A percentile compares a stretch with the other conserved stretches of the same genome.
These are phyloP conservation scores for Phytophthora pini DNA, from an alignment of 352 stramenopile genomes.

Conservation along the genomic window DNA sequence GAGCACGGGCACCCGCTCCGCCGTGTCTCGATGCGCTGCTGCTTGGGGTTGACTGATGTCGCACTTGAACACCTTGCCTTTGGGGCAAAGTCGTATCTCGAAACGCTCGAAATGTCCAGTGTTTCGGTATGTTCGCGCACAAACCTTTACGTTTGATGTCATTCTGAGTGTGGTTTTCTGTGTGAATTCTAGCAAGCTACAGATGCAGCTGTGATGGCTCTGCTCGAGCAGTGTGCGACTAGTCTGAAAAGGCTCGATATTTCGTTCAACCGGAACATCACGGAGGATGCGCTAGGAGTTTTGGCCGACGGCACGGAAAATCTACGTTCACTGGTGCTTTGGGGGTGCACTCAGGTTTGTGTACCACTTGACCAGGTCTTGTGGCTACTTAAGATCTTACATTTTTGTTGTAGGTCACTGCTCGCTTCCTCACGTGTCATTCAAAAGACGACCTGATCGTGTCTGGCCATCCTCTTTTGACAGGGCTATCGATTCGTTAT, in stretches of 20 bases:
- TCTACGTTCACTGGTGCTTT: conserved; percentile 61
- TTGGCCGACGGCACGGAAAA: conserved; percentile 59
- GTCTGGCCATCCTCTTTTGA: conserved; percentile 72
- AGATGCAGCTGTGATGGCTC: conserved; percentile 50
- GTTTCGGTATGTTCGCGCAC: conserved; percentile 54
- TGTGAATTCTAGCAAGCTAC: conserved; percentile 54
- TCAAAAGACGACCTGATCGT: conserved; percentile 68
- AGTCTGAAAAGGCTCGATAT: conserved; percentile 66
- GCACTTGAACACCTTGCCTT: conserved; percentile 67
- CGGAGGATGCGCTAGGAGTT: conserved; percentile 69
- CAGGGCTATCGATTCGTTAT: conserved; percentile 75
- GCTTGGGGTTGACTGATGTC: conserved; percentile 61
- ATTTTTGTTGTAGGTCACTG: conserved; percentile 54
- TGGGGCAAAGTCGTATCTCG: conserved; percentile 60
- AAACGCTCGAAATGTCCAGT: conserved; percentile 79
- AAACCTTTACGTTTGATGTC: background rate
- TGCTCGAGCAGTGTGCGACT: conserved; percentile 58
- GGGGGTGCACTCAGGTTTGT: conserved; percentile 79
- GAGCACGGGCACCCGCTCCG: conserved; percentile 56
- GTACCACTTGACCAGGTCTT: background rate
- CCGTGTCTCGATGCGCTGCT: conserved; percentile 67
- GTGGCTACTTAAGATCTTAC: background rate
- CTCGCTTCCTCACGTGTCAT: conserved; percentile 74
- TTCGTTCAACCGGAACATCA: conserved; percentile 79
- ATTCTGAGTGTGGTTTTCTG: conserved; percentile 6